These are phyloP conservation scores for Geosmithia morbida DNA, from an alignment of 2,329 filamentous ascomycete genomes.

Conservation along the genomic window DNA sequence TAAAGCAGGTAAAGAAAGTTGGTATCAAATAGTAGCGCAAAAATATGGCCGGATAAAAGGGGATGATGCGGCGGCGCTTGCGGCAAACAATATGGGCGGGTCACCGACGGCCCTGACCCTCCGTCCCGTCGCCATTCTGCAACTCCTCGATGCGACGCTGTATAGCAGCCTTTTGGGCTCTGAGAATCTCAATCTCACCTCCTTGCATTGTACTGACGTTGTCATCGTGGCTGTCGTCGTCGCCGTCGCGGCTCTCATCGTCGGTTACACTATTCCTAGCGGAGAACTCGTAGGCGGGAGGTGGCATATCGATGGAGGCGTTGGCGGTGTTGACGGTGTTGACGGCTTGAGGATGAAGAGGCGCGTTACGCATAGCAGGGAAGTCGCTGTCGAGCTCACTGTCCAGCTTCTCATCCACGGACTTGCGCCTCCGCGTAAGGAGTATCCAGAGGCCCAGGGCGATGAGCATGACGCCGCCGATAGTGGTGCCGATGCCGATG, in stretches of 20 bases:
- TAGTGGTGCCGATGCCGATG: slow-evolving; percentile 17
- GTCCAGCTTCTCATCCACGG: background rate
- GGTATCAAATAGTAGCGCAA: slow-evolving; percentile 1
- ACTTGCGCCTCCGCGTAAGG: slow-evolving; percentile 6
- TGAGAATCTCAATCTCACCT: slow-evolving; percentile 16
- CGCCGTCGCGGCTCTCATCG: background rate
- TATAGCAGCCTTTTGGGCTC: slow-evolving; percentile 18
- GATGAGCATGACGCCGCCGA: slow-evolving; percentile 14
- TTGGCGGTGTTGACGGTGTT: background rate
- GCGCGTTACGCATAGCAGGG: background rate
- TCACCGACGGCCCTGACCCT: background rate
- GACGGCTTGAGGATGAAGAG: background rate
- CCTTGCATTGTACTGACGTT: slow-evolving; percentile 8
- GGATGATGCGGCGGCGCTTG: background rate
- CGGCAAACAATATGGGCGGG: background rate
- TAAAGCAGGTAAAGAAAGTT: background rate
- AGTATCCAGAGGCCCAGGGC: slow-evolving; percentile 10
- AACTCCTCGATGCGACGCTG: slow-evolving; percentile 19
- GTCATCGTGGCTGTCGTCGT: slow-evolving; percentile 5
- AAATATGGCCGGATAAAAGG: too few species aligned
- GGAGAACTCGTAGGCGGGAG: slow-evolving; percentile 15
- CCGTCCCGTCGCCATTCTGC: slow-evolving; percentile 9
- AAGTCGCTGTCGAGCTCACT: background rate
- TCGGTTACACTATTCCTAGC: slow-evolving; percentile 5
- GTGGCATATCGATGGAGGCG: slow-evolving; percentile 5